Evolutionary conservation across 2,329 filamentous ascomycete genomes (phyloP), one percentile per base, ranked within the genome.

Genomic region (Pyricularia grisea): DNA sequence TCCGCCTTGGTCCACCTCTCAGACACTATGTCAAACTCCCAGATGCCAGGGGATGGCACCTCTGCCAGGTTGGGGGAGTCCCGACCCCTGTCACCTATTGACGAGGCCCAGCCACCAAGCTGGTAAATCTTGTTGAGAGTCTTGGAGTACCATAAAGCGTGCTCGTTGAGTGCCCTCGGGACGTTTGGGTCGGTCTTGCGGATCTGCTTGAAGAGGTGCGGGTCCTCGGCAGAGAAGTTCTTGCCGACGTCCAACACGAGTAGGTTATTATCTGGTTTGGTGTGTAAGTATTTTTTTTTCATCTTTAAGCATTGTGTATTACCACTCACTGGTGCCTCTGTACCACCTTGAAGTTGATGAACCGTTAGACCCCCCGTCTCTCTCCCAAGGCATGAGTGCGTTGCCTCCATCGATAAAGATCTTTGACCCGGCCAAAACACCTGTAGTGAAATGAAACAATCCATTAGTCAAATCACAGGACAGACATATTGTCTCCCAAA

Each of bases 401-500:
- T 73, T 71, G 2, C 72, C 72, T 55, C 72, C 72, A 28, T 73
- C 72, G 2, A 73, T 70, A 60, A 73, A 73, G 1, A 73, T 71
- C 63, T 72, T 73, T 12, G 71, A 72, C n/a, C 70, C 69, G 30
- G 72, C 72, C 12, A 68, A 67, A n/a, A 72, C 70, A 50, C 72
- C 72, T 73, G 12, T 17, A 10, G 17, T n/a, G 63, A 36, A 36
- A 12, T 36, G 33, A 64, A 64, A 17, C 25, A 12, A 36, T 12
- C 33, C 4, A 31, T 66, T 27, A 66, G 30, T 10, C 20, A 25
- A n/a, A 31, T 12, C 64, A 30, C 33, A 14, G 12, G 33, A 36
- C 12, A 36, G 17, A 36, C 3, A 17, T 14, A 3, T 14, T 17
- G 33, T 36, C 33, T 36, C 33, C 14, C 4, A 36, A 36, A 36